Evolutionary conservation across 1,284 basidiomycete species (phyloP), one percentile per base, ranked within the genome.

Genomic region (Pseudozyma sp.): DNA sequence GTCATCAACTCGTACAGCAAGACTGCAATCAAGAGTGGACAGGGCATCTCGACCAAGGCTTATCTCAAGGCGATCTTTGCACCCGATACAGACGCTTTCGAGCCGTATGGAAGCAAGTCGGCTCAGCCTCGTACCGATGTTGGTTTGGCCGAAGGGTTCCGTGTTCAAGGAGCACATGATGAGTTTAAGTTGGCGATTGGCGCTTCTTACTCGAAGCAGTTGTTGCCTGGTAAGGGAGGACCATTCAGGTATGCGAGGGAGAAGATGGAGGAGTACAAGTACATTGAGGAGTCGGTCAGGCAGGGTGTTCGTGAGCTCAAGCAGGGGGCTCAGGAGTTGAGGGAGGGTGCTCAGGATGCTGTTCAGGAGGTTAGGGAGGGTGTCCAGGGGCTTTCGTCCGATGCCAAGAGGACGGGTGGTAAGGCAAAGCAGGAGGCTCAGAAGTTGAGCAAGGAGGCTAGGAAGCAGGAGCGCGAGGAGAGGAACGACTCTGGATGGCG

Each of bases 171-270:
- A 1, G 78, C 85, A 52, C 78, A 83, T 49, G 85, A 86, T 53
- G 87, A 87, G 72, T 87, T 85, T 77, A 80, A 87, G 55, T 78
- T 88, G 45, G 85, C 87, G 55, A 86, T 88, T 60, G 87, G 87
- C 36, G 86, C 87, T 13, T 86, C 86, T 62, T 86, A 87, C 74
- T 65, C 61, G 44, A 76, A 72, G 62, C 74, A 86, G 78, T 75
- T 87, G 52, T 85, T 87, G 76, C 87, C 86, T 3, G 85, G 85
- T 47, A 79, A 84, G 49, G 64, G 81, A 64, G 53, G 70, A 31
- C 52, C 79, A 58, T 40, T 78, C 69, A 43, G 78, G 54, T 66
- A 81, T 76, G 86, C 80, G 13, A 77, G 86, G 72, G 79, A 84
- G 48, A 84, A 84, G 44, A 79, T 75, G 52, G 80, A 81, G 60